These are phyloP conservation scores for Pichia rugopelliculosa DNA, from an alignment of 805 yeast species.

Conservation along the genomic window DNA sequence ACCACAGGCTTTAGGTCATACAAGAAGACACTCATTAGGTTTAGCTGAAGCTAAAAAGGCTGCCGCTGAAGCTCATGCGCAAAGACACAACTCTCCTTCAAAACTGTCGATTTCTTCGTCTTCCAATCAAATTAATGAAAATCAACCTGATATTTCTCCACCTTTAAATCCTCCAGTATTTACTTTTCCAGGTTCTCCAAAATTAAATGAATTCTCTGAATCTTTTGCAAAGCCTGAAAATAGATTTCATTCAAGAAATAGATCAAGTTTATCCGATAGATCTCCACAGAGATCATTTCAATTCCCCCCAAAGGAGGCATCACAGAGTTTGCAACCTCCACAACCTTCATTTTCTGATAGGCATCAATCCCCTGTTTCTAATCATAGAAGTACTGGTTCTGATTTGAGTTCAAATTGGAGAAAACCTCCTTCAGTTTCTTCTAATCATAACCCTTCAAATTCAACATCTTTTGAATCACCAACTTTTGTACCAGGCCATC, in stretches of 20 bases:
- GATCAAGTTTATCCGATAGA: conserved; percentile 21
- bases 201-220: conserved; percentile 10
- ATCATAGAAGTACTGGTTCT: conserved; percentile 35
- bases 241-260: conserved; percentile 21
- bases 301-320: conserved; percentile 48
- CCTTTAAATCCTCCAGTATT: conserved; percentile 32
- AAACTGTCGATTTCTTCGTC: conserved; percentile 16
- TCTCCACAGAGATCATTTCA: conserved; percentile 50
- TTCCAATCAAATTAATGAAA: conserved; percentile 1
- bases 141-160: conserved; percentile 5
- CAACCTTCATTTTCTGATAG: conserved; percentile 44
- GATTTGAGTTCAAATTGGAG: conserved; percentile 61
- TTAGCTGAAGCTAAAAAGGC: conserved; percentile 90
- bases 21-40: conserved; percentile 87
- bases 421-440: conserved; percentile 31
- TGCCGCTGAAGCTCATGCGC: conserved; percentile 86
- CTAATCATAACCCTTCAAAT: conserved; percentile 9
- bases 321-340: conserved; percentile 38
- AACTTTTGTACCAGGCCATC: conserved; percentile 58
- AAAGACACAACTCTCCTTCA: conserved; percentile 39
- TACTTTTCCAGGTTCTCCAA: conserved; percentile 46
- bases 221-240: not conserved
- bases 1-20: conserved; percentile 55
- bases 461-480: conserved; percentile 19
- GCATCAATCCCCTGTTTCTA: conserved; percentile 13